phyloP scores from a whole-genome alignment of 495 filamentous ascomycete species.

The Penicillium parvum region DNA sequence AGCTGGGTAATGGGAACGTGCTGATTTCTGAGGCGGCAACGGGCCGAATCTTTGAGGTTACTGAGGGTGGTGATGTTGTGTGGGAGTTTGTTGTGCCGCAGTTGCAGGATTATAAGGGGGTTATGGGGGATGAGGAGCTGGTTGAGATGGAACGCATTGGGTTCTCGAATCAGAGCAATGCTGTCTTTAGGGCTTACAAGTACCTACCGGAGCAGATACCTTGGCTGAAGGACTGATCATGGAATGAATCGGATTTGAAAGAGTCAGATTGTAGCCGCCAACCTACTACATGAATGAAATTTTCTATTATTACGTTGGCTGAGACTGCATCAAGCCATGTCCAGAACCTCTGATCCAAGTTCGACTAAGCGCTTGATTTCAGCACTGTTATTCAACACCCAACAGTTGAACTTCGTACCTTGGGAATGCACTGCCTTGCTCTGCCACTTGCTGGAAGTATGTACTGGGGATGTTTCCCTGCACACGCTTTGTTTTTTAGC shows the following conservation, averaged over 20 bases:
- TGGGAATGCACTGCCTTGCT: too few species aligned
- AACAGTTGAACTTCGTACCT: too few species aligned
- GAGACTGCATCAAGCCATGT: too few species aligned
- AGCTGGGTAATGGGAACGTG: conserved; percentile 36
- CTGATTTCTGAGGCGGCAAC: conserved; percentile 41
- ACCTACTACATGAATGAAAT: too few species aligned
- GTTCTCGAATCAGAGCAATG: conserved; percentile 22
- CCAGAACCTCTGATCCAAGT: too few species aligned
- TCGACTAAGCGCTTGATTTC: too few species aligned
- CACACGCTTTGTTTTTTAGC: too few species aligned
- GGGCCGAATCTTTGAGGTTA: conserved; percentile 51
- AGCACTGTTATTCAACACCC: too few species aligned
- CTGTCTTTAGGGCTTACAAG: conserved; percentile 21
- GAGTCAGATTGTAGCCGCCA: too few species aligned
- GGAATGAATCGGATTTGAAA: neutral
- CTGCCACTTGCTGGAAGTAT: too few species aligned
- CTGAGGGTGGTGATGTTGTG: conserved; percentile 29
- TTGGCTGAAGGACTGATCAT: conserved; percentile 20
- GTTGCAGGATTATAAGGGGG: conserved; percentile 14
- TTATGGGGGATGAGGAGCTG: conserved; percentile 9
- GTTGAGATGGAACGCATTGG: conserved; percentile 17
- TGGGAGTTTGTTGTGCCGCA: conserved; percentile 25
- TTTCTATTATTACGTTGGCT: neutral
- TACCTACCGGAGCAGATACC: conserved; percentile 17
- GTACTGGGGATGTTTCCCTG: too few species aligned